These are phyloP conservation scores for Strigomonas galati DNA, from an alignment of 208 protist genomes.

Conservation along the genomic window DNA sequence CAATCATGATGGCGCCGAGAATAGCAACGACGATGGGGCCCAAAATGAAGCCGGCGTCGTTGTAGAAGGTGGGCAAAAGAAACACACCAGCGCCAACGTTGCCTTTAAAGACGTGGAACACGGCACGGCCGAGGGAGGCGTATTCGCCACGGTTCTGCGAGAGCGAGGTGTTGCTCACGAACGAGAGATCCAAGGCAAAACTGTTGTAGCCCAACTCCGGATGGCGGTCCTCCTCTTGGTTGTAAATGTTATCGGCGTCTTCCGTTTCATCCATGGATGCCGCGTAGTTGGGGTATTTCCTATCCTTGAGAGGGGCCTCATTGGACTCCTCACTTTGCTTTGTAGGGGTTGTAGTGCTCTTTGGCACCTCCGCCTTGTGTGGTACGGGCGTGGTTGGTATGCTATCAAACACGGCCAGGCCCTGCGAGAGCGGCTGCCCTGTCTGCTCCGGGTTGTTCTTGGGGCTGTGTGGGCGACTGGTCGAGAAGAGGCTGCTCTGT, in stretches of 20 bases:
- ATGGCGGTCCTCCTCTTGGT: slow-evolving; percentile 1
- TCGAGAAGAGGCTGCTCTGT: no score
- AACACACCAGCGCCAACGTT: slow-evolving; percentile 85
- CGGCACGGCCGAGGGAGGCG: slow-evolving; percentile 48
- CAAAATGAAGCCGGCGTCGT: slow-evolving; percentile 62
- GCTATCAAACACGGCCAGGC: slow-evolving; percentile 4
- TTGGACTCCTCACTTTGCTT: no score
- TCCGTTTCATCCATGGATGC: slow-evolving; percentile 4
- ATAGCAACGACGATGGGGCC: slow-evolving; percentile 36
- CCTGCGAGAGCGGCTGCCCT: no score
- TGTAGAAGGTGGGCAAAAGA: slow-evolving; percentile 73
- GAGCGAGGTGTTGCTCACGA: slow-evolving; percentile 22
- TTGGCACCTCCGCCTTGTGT: not conserved
- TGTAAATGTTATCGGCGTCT: not conserved
- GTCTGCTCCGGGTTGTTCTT: no score
- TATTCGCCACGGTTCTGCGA: slow-evolving; percentile 13
- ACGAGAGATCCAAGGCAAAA: slow-evolving; percentile 44
- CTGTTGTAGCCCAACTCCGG: slow-evolving; percentile 35
- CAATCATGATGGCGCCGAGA: slow-evolving; percentile 68
- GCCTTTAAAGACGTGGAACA: slow-evolving; percentile 87
- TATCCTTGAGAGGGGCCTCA: not conserved
- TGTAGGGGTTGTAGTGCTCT: no score
- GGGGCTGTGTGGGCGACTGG: no score
- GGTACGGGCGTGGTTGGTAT: slow-evolving; percentile 5
- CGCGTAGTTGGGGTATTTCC: slow-evolving; percentile 6